Evolutionary conservation across 164 flowering plant genomes (phyloP).

Genomic region (Houttuynia cordata): DNA sequence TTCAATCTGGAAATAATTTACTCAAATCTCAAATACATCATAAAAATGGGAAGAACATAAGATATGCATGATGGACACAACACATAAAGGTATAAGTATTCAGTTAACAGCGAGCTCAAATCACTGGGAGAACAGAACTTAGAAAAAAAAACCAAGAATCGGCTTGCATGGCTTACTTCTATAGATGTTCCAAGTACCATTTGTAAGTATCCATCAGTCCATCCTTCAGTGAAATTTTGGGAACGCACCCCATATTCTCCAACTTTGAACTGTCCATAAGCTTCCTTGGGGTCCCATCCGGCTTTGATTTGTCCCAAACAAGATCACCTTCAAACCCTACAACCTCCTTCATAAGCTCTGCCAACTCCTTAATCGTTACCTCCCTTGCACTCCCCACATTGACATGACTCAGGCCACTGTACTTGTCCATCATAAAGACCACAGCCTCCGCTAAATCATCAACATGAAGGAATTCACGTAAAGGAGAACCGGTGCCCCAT

Average conservation of each 20-base stretch:
- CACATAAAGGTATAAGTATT: too few species aligned
- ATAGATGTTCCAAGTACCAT: constrained; percentile 71
- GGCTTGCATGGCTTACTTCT: neutral
- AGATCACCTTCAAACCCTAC: constrained; percentile 76
- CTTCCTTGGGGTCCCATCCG: constrained; percentile 95
- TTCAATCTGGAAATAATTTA: too few species aligned
- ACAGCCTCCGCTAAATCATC: constrained; percentile 89
- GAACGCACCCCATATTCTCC: constrained; percentile 61
- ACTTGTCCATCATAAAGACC: constrained; percentile 67
- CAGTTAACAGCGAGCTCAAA: too few species aligned
- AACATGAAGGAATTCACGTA: constrained; percentile 85
- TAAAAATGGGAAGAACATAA: too few species aligned
- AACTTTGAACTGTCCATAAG: constrained; percentile 88
- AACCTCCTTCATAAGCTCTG: constrained; percentile 77
- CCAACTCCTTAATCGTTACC: constrained; percentile 75
- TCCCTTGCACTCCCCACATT: constrained; percentile 95
- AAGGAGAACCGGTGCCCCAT: constrained; percentile 85
- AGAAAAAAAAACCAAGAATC: too few species aligned
- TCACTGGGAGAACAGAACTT: too few species aligned
- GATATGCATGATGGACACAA: too few species aligned
- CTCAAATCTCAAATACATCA: too few species aligned
- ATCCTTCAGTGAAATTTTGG: constrained; percentile 60
- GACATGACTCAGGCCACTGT: constrained; percentile 60
- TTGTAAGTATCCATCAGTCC: constrained; percentile 77
- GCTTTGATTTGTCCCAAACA: constrained; percentile 79